A percentile compares a stretch with the other conserved stretches of the same genome.
Evolutionary conservation across 345 rosid species (phyloP).

Genomic region (Pugionium dolabratum): DNA sequence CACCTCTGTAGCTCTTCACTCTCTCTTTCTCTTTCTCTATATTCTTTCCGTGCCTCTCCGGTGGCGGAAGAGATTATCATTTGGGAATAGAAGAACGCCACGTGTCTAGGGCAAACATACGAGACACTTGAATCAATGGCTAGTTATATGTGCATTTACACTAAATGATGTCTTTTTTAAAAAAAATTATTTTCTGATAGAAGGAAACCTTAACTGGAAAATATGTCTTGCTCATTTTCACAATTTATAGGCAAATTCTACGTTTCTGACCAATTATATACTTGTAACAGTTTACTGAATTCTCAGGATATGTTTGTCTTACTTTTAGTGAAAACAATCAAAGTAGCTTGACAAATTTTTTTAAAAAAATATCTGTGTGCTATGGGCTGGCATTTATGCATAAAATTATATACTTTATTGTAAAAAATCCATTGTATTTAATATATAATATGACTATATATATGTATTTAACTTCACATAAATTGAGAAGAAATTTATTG

Average conservation of each 20-base stretch:
- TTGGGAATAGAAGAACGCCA: conserved; percentile 37
- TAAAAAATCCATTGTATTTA: neutral
- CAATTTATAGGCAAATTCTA: neutral
- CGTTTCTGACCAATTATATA: conserved; percentile 1
- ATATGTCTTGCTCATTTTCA: neutral
- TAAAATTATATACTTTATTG: neutral
- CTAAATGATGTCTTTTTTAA: conserved; percentile 5
- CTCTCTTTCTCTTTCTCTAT: conserved; percentile 29
- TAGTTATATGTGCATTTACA: conserved; percentile 19
- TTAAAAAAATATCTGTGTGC: neutral
- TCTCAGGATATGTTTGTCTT: conserved; percentile 14
- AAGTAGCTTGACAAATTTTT: neutral
- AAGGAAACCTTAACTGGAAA: neutral
- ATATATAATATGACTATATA: neutral
- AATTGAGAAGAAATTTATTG: neutral
- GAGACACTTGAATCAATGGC: conserved; percentile 35
- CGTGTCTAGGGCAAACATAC: conserved; percentile 50
- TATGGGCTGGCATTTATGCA: neutral
- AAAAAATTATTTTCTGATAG: conserved; percentile 4
- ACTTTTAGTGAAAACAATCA: neutral
- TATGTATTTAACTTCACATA: neutral
- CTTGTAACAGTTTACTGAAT: neutral
- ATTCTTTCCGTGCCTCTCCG: conserved; percentile 26
- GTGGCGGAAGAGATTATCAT: conserved; percentile 40
- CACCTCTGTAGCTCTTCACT: conserved; percentile 12